Evolutionary conservation across 164 flowering plant species (phyloP).

Genomic region (Macadamia tetraphylla): DNA sequence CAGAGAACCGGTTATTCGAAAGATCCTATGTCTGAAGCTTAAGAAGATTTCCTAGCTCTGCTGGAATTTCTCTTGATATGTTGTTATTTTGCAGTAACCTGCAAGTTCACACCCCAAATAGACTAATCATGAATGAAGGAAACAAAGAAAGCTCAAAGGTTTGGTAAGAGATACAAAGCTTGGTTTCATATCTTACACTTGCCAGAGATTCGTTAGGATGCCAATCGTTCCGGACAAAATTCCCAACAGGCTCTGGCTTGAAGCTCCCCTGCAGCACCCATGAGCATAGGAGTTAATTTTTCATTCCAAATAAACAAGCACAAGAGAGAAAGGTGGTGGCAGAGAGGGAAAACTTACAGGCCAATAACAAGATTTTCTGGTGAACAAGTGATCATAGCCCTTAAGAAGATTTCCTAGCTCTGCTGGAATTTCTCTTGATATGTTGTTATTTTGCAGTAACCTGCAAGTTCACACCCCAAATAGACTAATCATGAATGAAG

Average conservation of each 20-base stretch:
- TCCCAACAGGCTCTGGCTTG: constrained; percentile 86
- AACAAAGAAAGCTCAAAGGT: not conserved
- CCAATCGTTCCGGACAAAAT: constrained; percentile 58
- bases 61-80: constrained; percentile 73
- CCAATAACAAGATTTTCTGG: constrained; percentile 71
- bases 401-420: no score
- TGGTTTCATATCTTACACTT: constrained; percentile 54
- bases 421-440: constrained; percentile 69
- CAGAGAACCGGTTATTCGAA: constrained; percentile 65
- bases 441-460: constrained; percentile 82
- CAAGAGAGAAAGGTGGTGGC: not conserved
- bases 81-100: constrained; percentile 90
- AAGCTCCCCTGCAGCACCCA: constrained; percentile 64
- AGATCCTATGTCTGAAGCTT: constrained; percentile 84
- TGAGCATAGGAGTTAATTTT: not conserved
- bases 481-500: not conserved
- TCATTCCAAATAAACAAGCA: not conserved
- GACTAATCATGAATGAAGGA: not conserved
- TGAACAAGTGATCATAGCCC: constrained; percentile 94
- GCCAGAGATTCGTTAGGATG: constrained; percentile 80
- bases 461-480: constrained; percentile 29
- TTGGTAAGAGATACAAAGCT: constrained; percentile 2
- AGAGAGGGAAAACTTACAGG: constrained; percentile 46
- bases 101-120: constrained; percentile 9
- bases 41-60: constrained; percentile 57